A percentile compares a stretch with the other conserved stretches of the same genome.
These are phyloP conservation scores for Aspergillus ellipticus DNA, from an alignment of 495 filamentous ascomycete genomes.

Conservation along the genomic window DNA sequence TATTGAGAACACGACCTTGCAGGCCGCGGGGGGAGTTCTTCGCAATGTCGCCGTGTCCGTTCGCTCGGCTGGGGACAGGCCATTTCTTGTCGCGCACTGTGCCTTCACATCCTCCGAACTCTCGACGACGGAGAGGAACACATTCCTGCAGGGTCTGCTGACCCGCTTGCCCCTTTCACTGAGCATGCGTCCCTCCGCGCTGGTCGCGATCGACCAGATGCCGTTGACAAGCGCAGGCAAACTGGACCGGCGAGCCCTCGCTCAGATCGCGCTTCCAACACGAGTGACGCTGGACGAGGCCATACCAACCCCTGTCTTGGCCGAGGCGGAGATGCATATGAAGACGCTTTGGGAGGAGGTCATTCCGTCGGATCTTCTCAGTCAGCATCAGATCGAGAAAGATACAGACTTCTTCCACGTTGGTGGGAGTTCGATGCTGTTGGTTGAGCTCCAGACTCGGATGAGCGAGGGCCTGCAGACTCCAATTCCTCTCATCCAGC, in stretches of 20 bases:
- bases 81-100: conserved; percentile 34
- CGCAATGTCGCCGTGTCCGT: too few relatives aligned
- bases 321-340: not conserved
- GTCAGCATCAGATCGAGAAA: not conserved
- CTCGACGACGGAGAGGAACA: too few relatives aligned
- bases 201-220: conserved; percentile 18
- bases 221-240: conserved; percentile 8
- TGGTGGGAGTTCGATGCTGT: conserved; percentile 25
- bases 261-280: too few relatives aligned
- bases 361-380: not conserved
- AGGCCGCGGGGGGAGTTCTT: too few relatives aligned
- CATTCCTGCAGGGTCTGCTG: not conserved
- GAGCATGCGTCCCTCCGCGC: conserved; percentile 53
- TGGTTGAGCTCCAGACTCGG: conserved; percentile 20
- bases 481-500: not conserved
- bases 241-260: not conserved
- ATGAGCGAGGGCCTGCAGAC: conserved; percentile 20
- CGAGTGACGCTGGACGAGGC: too few relatives aligned
- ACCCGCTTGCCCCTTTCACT: conserved; percentile 33
- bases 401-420: conserved; percentile 23
- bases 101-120: too few relatives aligned
- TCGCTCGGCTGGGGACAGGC: too few relatives aligned
- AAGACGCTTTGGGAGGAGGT: conserved; percentile 4
- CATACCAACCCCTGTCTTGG: too few relatives aligned
- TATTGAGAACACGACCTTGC: conserved; percentile 34